Evolutionary conservation across 306 rosid genomes (phyloP).

Genomic region (Rubus idaeus): DNA sequence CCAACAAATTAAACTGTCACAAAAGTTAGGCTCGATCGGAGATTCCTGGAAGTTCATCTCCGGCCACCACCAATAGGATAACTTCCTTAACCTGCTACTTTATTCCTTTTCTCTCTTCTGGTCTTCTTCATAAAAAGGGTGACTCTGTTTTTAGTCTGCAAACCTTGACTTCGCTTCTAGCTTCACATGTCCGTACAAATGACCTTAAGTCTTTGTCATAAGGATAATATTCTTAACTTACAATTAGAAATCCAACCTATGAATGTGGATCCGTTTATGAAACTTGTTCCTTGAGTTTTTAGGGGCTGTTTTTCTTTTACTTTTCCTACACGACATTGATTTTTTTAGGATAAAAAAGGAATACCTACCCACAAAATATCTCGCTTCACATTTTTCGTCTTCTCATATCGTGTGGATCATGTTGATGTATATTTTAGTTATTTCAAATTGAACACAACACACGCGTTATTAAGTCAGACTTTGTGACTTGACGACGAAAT

Average conservation of each 20-base stretch:
- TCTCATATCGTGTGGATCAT: no score
- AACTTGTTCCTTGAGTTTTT: background rate
- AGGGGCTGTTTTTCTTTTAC: no score
- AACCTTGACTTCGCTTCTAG: constrained; percentile 1
- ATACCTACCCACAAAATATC: no score
- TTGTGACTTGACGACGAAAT: no score
- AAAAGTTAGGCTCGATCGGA: constrained; percentile 6
- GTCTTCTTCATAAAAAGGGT: background rate
- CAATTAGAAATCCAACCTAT: background rate
- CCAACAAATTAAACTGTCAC: background rate
- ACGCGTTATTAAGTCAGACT: no score
- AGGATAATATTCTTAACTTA: constrained; percentile 7
- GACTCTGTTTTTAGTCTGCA: background rate
- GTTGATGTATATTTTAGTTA: background rate
- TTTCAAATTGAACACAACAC: no score
- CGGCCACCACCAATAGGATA: constrained; percentile 7
- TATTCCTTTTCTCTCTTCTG: background rate
- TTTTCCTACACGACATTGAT: no score
- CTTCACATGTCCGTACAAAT: constrained; percentile 1
- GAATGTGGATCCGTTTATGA: background rate
- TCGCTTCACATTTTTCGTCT: no score
- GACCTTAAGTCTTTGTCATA: background rate
- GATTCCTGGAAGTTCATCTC: constrained; percentile 31
- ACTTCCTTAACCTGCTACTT: background rate
- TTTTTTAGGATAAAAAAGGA: no score